Evolutionary conservation across 2,329 filamentous ascomycete genomes (phyloP).

Genomic region (Epichloe aotearoae): DNA sequence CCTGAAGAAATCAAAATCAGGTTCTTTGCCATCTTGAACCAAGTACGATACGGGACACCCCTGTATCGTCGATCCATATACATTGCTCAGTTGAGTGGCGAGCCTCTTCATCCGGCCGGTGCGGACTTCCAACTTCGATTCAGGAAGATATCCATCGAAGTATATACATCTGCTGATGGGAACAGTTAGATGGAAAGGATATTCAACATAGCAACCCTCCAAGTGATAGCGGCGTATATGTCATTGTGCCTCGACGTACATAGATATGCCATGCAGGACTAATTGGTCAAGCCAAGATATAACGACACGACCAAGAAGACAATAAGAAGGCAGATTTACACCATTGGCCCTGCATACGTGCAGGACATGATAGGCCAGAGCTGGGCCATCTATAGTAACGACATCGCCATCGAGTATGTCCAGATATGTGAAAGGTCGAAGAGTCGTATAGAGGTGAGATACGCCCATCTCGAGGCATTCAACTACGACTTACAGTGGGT

Average conservation of each 20-base stretch:
- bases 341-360: slow-evolving; percentile 38
- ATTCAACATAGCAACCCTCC: no score
- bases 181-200: background rate
- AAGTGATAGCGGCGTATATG: background rate
- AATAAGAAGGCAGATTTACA: slow-evolving; percentile 47
- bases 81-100: slow-evolving; percentile 40
- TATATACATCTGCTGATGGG: slow-evolving; percentile 45
- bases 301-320: slow-evolving; percentile 44
- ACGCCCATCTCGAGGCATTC: slow-evolving; percentile 39
- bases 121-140: slow-evolving; percentile 48
- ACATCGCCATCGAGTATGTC: slow-evolving; percentile 26
- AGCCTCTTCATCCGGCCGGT: slow-evolving; percentile 45
- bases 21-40: slow-evolving; percentile 3
- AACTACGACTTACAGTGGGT: background rate
- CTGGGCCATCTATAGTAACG: slow-evolving; percentile 63
- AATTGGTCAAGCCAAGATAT: slow-evolving; percentile 52
- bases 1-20: slow-evolving; percentile 14
- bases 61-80: slow-evolving; percentile 19
- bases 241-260: slow-evolving; percentile 35
- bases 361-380: slow-evolving; percentile 61
- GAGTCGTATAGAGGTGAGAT: slow-evolving; percentile 36
- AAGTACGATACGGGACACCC: slow-evolving; percentile 15
- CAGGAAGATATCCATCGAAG: slow-evolving; percentile 75
- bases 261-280: slow-evolving; percentile 35
- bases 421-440: slow-evolving; percentile 37